Base-by-base conservation (phyloP, 345 rosid species). In the Heritiera fomes region DNA sequence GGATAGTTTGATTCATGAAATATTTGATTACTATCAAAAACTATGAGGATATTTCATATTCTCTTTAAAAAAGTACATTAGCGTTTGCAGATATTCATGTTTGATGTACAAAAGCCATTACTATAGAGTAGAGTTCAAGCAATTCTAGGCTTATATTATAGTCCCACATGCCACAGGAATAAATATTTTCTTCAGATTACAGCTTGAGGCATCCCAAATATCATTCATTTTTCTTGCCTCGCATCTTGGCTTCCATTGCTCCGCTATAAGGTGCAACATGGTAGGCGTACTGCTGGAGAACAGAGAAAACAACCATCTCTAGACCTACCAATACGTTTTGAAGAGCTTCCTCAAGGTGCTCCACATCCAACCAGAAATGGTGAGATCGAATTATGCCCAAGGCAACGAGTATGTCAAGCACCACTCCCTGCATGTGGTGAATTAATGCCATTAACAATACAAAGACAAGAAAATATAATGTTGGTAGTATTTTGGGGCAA, bases 361-460 rank as follows among this genome's bases (percentile, higher is more conserved):
- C 99, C 58, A 91, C 97, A 71, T 93, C 97, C 84, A 95, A 82
- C 99, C 99, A 93, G 83, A 89, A 91, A 84, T 95, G 98, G 83
- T 90, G 90, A 8, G 99, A 87, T 71, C 79, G 79, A 58, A 95
- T 85, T 47, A 95, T 32, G 73, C 99, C 99, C 74, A 82, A 12
- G 0, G 90, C 89, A 63, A 84, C 98, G 50, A 95, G 84, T 66
- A 92, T 87, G 38, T 92, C 90, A 18, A 95, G 90, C 69, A 89
- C 86, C 71, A 93, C 78, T 65, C 93, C 98, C 99, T 95, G 89
- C 86, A 83, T 38, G 62, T 1, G 38, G 46, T 20, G 64, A 73
- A 64, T 6, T n/a, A 15, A 41, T 49, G 76, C 40, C 15, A 67
- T 59, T 63, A 12, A 20, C 13, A 17, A 70, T 30, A 47, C 38